Percentiles rank a stretch among this genome's conserved stretches.
Evolutionary conservation across 495 filamentous ascomycete species (phyloP).

Genomic region (Penicilliopsis zonata): DNA sequence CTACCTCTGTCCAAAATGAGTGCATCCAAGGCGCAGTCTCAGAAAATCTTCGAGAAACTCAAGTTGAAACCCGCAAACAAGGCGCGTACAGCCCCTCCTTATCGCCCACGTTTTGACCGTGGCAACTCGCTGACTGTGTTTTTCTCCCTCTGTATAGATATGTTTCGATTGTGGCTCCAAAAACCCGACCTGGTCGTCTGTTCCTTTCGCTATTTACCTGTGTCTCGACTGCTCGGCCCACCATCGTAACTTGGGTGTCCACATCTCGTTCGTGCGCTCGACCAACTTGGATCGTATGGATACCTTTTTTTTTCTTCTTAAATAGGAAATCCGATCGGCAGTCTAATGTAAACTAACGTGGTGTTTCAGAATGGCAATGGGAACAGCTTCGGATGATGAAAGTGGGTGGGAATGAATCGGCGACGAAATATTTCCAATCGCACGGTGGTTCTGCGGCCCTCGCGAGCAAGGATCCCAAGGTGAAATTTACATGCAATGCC

Average conservation of each 20-base stretch:
- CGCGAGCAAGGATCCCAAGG: slow-evolving; percentile 89
- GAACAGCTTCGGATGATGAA: slow-evolving; percentile 98
- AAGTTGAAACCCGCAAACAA: slow-evolving; percentile 90
- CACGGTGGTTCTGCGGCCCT: slow-evolving; percentile 90
- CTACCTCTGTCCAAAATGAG: slow-evolving; percentile 44
- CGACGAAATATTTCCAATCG: slow-evolving; percentile 93
- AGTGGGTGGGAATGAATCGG: slow-evolving; percentile 94
- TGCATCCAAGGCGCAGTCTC: slow-evolving; percentile 88
- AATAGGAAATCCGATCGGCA: background rate
- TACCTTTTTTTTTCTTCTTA: too few relatives aligned
- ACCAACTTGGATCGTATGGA: slow-evolving; percentile 93
- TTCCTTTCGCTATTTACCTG: slow-evolving; percentile 94
- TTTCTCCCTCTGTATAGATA: slow-evolving; percentile 38
- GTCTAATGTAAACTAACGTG: slow-evolving; percentile 9
- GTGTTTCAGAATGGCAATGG: slow-evolving; percentile 87
- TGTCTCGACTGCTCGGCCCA: slow-evolving; percentile 94
- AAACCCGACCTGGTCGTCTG: slow-evolving; percentile 96
- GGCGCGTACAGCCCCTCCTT: slow-evolving; percentile 39
- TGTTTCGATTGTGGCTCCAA: slow-evolving; percentile 97
- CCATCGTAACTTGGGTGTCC: slow-evolving; percentile 83
- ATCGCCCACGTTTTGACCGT: slow-evolving; percentile 7
- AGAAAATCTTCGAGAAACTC: slow-evolving; percentile 96
- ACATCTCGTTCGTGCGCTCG: slow-evolving; percentile 96
- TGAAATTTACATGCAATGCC: slow-evolving; percentile 84
- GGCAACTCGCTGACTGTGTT: slow-evolving; percentile 11